Evolutionary conservation across 2,329 filamentous ascomycete genomes (phyloP), one percentile per base, ranked within the genome.

Genomic region (Metarhizium album): DNA sequence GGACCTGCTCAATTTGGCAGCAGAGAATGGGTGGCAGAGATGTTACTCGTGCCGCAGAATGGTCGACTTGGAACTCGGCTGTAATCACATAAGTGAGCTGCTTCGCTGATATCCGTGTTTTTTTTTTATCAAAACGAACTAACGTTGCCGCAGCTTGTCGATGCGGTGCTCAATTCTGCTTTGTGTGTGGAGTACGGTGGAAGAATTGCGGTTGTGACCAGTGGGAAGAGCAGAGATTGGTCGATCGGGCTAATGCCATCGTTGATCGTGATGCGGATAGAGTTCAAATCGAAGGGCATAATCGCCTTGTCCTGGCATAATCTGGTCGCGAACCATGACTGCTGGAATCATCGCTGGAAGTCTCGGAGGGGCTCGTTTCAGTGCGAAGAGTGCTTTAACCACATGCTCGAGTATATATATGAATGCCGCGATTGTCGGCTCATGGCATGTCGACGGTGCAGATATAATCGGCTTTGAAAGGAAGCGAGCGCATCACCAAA

Each of bases 51-150:
- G 79, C 55, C 56, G 54, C 2, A 52, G 64, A 1, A 33, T 82
- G 13, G 67, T 83, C 0, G 76, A 80, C 60, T 61, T 79, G 0
- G 29, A 58, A 0, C n/a, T 35, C 0, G 79, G 79, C 1, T 82
- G 79, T 53, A 67, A 75, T 47, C 79, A 82, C 48, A 82, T 82
- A 3, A 76, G 78, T 82, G 55, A 59, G 74, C 5, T 46, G 14
- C 20, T 31, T 24, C 20, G 37, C 13, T 9, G 27, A 29, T 6
- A 33, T 46, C 3, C 35, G 35, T 18, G 11, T 14, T 37, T 29
- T 29, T 6, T 29, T 14, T 37, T 29, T 29, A 9, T 29, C 5
- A 29, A n/a, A 7, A 37, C 8, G 20, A 22, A 35, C 47, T 27
- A 8, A 13, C 20, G n/a, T 14, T 23, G 27, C 18, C 14, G 22